Evolutionary conservation across 108 stramenopile genomes (phyloP), one percentile per base, ranked within the genome.

Genomic region (Craspedostauros australis): DNA sequence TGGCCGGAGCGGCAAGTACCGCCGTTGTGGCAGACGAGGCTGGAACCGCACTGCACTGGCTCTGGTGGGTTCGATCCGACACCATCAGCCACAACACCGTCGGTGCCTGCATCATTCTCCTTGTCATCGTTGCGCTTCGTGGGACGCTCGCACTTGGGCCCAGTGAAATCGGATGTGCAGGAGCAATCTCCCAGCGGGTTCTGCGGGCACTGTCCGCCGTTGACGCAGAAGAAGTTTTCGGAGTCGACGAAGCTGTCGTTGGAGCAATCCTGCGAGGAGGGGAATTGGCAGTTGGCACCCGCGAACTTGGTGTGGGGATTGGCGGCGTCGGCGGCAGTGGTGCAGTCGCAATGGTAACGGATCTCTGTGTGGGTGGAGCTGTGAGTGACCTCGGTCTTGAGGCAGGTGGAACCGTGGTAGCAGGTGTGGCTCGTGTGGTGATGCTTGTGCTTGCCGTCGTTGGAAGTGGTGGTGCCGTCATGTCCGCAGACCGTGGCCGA

Each of bases 331-430:
- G 33, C 23, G 24, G 70, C 75, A 14, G 61, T 59, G 5, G 77
- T 79, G 31, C 77, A 79, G 41, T 79, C 77, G 53, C 77, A 79
- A 57, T 70, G 52, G 21, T 65, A 50, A 6, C 46, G 39, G 3
- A 50, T 58, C 1, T n/a, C n/a, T n/a, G n/a, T 39, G 21, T 24
- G 39, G 5, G 24, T 29, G 1, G 45, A 53, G 0, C 4, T 25
- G 1, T n/a, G 20, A 2, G 49, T 54, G 5, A 27, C 50, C 9
- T 46, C 46, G 5, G 21, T 33, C 23, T 23, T 36, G 25, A 63
- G 44, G 48, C 60, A 63, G 4, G 42, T 39, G 20, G 51, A 64
- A 12, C 68, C 68, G 40, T 79, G 39, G 52, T 54, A 70, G 41
- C 77, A 73, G 46, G 50, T 42, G 36, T 57, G n/a, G n/a, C n/a